Base-by-base conservation (phyloP, 345 rosid species). In the Geranium rotundifolium region DNA sequence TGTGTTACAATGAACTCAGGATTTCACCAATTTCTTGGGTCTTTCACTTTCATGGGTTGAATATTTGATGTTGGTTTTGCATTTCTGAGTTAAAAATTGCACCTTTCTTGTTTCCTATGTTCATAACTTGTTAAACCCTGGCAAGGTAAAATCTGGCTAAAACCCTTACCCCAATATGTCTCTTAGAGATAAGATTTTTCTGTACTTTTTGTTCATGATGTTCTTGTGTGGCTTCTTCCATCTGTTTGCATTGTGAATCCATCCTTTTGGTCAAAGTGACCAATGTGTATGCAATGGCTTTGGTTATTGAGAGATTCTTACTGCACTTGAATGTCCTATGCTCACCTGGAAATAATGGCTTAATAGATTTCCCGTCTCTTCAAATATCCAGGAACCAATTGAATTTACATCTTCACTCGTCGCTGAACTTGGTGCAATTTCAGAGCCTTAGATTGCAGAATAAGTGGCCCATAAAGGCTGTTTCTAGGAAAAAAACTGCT, bases 401-500 rank as follows among this genome's bases (percentile, higher is more conserved):
- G 39, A 77, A 73, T 69, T 73, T 71, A 57, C 71, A 76, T 66
- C 65, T 59, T 70, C 46, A 60, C 59, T 77, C 66, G 7, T 66
- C 79, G 29, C 60, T 74, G 50, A 79, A 78, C 57, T 59, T 73
- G 39, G 76, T 74, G 54, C 82, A 72, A 64, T 20, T 72, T 76
- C 77, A 75, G 67, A 72, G 75, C 70, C 74, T 72, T 68, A 65
- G 74, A 66, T 72, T 74, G 75, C 82, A 69, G 58, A 78, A 60
- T 67, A 80, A 83, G 69, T 75, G 80, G 77, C 57, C 64, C 31
- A 71, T 79, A 58, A 71, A 74, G 1, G 83, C 84, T 69, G 55
- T 73, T n/a, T 77, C 82, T 66, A 80, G 84, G 76, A 85, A 65
- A 79, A 80, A 85, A 74, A 41, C 70, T 60, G 72, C 75, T 0